Base-by-base conservation (phyloP, 2,329 filamentous ascomycete species). In the Talaromyces islandicus region DNA sequence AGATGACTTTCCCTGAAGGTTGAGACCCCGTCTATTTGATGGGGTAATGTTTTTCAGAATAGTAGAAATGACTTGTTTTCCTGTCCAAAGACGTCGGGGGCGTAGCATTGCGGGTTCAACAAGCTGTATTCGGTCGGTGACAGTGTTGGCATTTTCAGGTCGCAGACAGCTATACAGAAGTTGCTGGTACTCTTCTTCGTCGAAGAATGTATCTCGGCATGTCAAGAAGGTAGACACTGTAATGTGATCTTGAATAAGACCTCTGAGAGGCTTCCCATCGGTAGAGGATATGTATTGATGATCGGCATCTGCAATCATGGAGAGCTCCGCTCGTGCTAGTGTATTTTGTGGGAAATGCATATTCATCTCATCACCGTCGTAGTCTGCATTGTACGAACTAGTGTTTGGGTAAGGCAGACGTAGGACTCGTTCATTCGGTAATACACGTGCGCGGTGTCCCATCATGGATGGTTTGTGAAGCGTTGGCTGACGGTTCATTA, bases 381-480 rank as follows among this genome's bases (percentile, higher is more conserved):
- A 99, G 82, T 99, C 94, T 32, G 94, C 94, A 69, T 99, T 99
- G 81, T 99, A 99, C 0, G 94, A 97, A 71, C 99, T 99, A 75
- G 94, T 97, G 74, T 99, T 99, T 69, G 94, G 93, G 77, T 99
- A 99, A 79, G 99, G 94, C 93, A 99, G 97, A 66, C 94, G 92
- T 72, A 99, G 92, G 0, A 94, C 97, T 78, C 96, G 96, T 75
- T 99, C 95, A 38, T 92, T 92, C 0, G 91, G 90, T 19, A 99
- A 79, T 6, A 99, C 93, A 62, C 92, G 86, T 56, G 94, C 94
- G 68, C 92, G 86, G 77, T 99, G 94, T 61, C 91, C 92, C 94
- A 99, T 99, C 77, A 99, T 99, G 7, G 94, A 97, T 9, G 94
- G 94, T 75, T 99, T 99, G 77, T 99, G 94, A 1, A 99, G 84